Conservation (phyloP, 805 yeast species). For the Teunomyces barrocoloradensis region DNA sequence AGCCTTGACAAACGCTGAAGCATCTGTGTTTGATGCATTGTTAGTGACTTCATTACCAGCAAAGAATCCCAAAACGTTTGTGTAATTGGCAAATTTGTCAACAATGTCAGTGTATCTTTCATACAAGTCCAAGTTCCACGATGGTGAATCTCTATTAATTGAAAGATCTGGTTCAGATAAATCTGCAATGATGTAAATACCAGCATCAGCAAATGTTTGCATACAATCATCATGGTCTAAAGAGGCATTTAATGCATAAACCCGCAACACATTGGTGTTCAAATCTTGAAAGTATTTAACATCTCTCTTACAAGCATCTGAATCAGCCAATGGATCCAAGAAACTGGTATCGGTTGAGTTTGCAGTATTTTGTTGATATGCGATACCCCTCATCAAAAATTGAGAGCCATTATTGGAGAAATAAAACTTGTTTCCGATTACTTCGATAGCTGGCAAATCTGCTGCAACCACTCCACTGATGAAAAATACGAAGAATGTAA, state of each 20-base stretch:
- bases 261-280: slow-evolving; percentile 43
- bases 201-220: slow-evolving; percentile 40
- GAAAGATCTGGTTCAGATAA: slow-evolving; percentile 71
- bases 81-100: slow-evolving; percentile 72
- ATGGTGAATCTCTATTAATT: slow-evolving; percentile 72
- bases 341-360: slow-evolving; percentile 22
- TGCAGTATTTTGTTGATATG: slow-evolving; percentile 42
- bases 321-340: slow-evolving; percentile 42
- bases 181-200: slow-evolving; percentile 44
- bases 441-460: slow-evolving; percentile 32
- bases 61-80: slow-evolving; percentile 87
- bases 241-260: slow-evolving; percentile 40
- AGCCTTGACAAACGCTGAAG: slow-evolving; percentile 94
- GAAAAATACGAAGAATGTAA: slow-evolving; percentile 5
- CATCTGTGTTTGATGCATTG: slow-evolving; percentile 75
- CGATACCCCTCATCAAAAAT: slow-evolving; percentile 43
- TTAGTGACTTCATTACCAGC: slow-evolving; percentile 98
- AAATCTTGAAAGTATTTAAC: slow-evolving; percentile 34
- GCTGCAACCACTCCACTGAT: slow-evolving; percentile 10
- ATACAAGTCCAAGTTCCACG: slow-evolving; percentile 71
- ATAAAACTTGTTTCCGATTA: slow-evolving; percentile 43
- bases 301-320: slow-evolving; percentile 42
- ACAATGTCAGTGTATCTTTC: slow-evolving; percentile 79
- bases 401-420: slow-evolving; percentile 43
- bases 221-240: slow-evolving; percentile 41